Evolutionary conservation across 768 basidiomycete species (phyloP), one percentile per base, ranked within the genome.

Genomic region (Pleurotus tuoliensis): DNA sequence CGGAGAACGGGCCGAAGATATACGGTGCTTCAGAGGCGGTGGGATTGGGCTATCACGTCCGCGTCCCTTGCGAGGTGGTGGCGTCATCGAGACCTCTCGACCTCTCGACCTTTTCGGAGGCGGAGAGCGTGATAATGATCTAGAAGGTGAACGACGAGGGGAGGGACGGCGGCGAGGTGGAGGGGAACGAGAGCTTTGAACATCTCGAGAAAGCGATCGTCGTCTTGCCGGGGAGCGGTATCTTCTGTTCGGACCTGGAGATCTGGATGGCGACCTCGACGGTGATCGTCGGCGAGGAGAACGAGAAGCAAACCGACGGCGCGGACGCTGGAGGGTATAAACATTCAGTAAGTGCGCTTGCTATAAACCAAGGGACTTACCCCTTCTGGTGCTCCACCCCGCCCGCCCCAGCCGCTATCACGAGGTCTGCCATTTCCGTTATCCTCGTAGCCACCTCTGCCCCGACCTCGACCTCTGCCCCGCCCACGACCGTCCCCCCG

Each of bases 341-440:
- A 37, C 34, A 43, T 62, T 25, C 69, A 53, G 38, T 49, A 48
- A 46, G 11, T 43, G 49, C 40, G n/a, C 37, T 34, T 18, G 56
- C 37, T 15, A 22, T 47, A 8, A 41, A 55, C 9, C 24, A 25
- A 18, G 47, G 51, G 40, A 59, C 67, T 30, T 60, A 66, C 66
- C 57, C 73, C 64, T 59, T 72, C 74, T 27, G 66, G 65, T 7
- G 69, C 68, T 7, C 73, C 68, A 43, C 71, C 67, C 40, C 88
- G 75, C 8, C 68, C 73, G 53, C 88, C 84, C 87, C 89, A 89
- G 1, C 88, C 88, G n/a, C 70, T 69, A 67, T 87, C 88, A 8
- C 81, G 73, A 3, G 63, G 61, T 57, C 80, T 69, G 16, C 75
- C 73, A 52, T 66, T 61, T 22, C 67, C 76, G 46, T 72, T 74